Base-by-base conservation (phyloP, 805 yeast genomes). In the Ogataea nakhonphanomensis region DNA sequence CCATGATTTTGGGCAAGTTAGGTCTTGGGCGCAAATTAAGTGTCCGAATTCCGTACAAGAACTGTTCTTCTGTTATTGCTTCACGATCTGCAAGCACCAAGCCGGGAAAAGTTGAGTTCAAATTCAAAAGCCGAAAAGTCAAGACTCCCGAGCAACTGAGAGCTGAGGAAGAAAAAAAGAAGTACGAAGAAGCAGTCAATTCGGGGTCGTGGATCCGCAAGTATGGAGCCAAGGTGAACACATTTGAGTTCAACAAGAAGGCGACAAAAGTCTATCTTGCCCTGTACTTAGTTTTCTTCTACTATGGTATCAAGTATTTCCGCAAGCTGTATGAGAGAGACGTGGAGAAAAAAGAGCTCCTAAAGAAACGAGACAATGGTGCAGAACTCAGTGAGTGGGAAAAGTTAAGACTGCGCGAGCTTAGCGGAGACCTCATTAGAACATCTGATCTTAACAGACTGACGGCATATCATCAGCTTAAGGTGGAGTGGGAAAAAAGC, bases 311-410 rank as follows among this genome's bases (percentile, higher is more conserved):
- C 42, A 72, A 71, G 54, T 79, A 80, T 57, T 80, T 84, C 78
- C 69, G 78, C 51, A 84, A 82, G 53, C 59, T 83, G 36, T 84
- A 75, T 58, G 63, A 69, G 32, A 79, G 79, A 60, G 91, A 84
- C 46, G 67, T 74, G 43, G 87, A 82, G 53, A 63, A 78, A 43
- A 64, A 59, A 36, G 60, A 56, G 13, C 43, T 64, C 35, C 37
- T 59, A 12, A 53, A 58, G 30, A 46, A 51, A 28, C 47, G 61
- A 35, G 64, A 58, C 28, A 15, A 62, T 30, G 72, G 71, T 3
- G 59, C 55, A 2, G 50, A 58, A 8, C 62, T 76, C 17, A 72
- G 74, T 33, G 90, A 84, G 51, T 84, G 80, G 57, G 87, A 85
- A 51, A 65, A 62, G 32, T 59, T 84, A 39, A 71, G 83, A 54